These are phyloP conservation scores for Pichia cactophila DNA, from an alignment of 1,139 yeast genomes.

Conservation along the genomic window DNA sequence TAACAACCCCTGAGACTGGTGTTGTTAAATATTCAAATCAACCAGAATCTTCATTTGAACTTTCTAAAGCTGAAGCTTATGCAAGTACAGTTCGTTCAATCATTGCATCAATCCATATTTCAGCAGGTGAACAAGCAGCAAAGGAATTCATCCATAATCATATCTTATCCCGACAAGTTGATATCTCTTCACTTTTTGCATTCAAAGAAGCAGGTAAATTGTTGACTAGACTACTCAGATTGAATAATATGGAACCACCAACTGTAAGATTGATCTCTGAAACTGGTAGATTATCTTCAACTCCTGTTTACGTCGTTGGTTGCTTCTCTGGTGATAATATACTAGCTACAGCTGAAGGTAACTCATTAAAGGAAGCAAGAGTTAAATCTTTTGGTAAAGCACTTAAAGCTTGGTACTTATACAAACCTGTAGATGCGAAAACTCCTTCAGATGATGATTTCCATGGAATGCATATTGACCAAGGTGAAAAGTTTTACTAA, in stretches of 20 bases:
- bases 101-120: slow-evolving; percentile 63
- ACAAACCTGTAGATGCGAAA: slow-evolving; percentile 60
- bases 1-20: slow-evolving; percentile 34
- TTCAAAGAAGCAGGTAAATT: slow-evolving; percentile 85
- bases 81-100: slow-evolving; percentile 61
- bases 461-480: slow-evolving; percentile 41
- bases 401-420: slow-evolving; percentile 84
- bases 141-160: slow-evolving; percentile 63
- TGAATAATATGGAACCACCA: slow-evolving; percentile 71
- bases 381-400: slow-evolving; percentile 90
- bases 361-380: slow-evolving; percentile 87
- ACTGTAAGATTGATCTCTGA: slow-evolving; percentile 81
- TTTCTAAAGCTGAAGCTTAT: slow-evolving; percentile 27
- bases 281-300: slow-evolving; percentile 79
- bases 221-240: slow-evolving; percentile 66
- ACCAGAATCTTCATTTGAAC: slow-evolving; percentile 22
- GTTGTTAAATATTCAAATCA: slow-evolving; percentile 25
- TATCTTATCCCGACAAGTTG: slow-evolving; percentile 71
- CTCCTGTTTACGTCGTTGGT: slow-evolving; percentile 87
- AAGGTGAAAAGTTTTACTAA: slow-evolving; percentile 41
- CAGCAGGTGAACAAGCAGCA: slow-evolving; percentile 54
- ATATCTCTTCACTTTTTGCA: slow-evolving; percentile 63
- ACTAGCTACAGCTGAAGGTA: slow-evolving; percentile 92
- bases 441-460: slow-evolving; percentile 57
- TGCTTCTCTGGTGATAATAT: slow-evolving; percentile 78